These are phyloP conservation scores for Rutstroemia sp. DNA, from an alignment of 2,329 filamentous ascomycete genomes.

Conservation along the genomic window DNA sequence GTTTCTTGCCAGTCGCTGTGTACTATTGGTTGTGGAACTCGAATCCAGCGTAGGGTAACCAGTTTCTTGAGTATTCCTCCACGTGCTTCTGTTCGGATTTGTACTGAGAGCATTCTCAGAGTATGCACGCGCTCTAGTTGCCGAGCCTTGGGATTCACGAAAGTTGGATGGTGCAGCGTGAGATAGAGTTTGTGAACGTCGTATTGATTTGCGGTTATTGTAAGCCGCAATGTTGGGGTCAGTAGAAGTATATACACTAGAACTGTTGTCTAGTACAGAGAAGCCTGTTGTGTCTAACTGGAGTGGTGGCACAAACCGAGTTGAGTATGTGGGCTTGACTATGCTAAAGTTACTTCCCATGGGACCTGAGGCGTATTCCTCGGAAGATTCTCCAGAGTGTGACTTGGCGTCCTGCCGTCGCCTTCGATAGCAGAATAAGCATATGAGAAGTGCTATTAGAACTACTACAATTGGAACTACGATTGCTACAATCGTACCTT, in stretches of 20 bases:
- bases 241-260: conserved; percentile 2
- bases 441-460: conserved; percentile 15
- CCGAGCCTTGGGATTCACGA: conserved; percentile 10
- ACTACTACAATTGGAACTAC: conserved; percentile 17
- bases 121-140: conserved; percentile 15
- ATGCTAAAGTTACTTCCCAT: conserved; percentile 13
- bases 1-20: conserved; percentile 14
- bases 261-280: conserved; percentile 2
- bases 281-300: conserved; percentile 23
- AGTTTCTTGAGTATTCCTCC: conserved; percentile 24
- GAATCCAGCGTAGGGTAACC: conserved; percentile 13
- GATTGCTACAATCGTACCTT: conserved; percentile 20
- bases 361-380: conserved; percentile 22
- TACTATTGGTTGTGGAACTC: conserved; percentile 18
- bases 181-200: conserved; percentile 8
- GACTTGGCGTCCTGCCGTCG: conserved; percentile 13
- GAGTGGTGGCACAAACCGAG: conserved; percentile 15
- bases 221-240: neutral
- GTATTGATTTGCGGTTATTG: conserved; percentile 3
- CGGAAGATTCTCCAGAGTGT: conserved; percentile 7
- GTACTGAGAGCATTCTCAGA: conserved; percentile 23
- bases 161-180: conserved; percentile 11
- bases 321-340: conserved; percentile 11
- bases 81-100: conserved; percentile 14
- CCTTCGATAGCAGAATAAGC: conserved; percentile 16